Evolutionary conservation across 2,329 filamentous ascomycete genomes (phyloP), one percentile per base, ranked within the genome.

Genomic region (Diaporthe capsici): DNA sequence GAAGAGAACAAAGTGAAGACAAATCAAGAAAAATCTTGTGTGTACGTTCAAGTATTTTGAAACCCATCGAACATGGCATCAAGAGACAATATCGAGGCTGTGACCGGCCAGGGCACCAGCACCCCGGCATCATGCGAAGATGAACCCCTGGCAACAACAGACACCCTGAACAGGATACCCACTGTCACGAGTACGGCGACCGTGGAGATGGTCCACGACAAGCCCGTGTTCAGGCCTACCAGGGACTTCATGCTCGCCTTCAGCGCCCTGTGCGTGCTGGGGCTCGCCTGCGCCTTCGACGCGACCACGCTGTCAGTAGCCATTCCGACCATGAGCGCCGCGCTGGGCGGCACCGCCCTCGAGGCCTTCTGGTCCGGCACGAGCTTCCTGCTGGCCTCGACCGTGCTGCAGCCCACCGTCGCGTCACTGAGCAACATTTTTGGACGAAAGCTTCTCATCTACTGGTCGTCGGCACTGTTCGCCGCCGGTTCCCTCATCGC

Each of bases 291-390:
- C 2, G 90, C 92, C 17, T 85, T 94, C 39, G 92, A 94, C 81
- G 91, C 91, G 5, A 93, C 92, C 1, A 92, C 90, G 5, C 86
- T 93, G 71, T 91, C 90, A 5, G 91, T 93, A 9, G 91, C 92
- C 5, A 82, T 93, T 44, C 88, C 86, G 6, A 87, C 86, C 55
- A 89, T 91, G 75, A 87, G 89, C n/a, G 78, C 82, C 10, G 87
- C 87, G 28, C 84, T 92, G 9, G 78, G 85, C 39, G 89, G 90
- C 58, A 87, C 86, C 0, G 89, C 89, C 13, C 88, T 91, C 44
- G 86, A 94, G 82, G 91, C 92, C 0, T 94, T 94, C 80, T 94
- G 92, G 93, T 89, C 91, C 17, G 93, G 92, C 2, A 94, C 93
- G 6, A 91, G 91, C 22, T 95, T 93, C 78, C 85, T 95, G 6